Evolutionary conservation across 805 yeast genomes (phyloP).

Genomic region (Pichia nanzhaoensis): DNA sequence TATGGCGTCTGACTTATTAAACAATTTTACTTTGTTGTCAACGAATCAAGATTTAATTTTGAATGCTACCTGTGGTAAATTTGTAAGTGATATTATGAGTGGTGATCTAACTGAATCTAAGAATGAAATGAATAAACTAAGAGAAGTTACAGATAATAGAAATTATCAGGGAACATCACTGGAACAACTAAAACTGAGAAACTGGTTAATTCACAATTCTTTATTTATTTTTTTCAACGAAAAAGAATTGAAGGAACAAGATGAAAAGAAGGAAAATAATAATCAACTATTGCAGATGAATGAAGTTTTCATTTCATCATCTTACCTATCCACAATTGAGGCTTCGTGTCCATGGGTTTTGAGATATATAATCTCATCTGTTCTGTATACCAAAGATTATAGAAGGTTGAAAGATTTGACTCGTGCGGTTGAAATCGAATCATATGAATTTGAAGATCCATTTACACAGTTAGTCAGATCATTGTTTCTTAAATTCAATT

Average conservation of each 20-base stretch:
- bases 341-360: slow-evolving; percentile 68
- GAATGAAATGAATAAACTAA: slow-evolving; percentile 46
- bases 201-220: slow-evolving; percentile 67
- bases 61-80: slow-evolving; percentile 62
- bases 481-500: slow-evolving; percentile 52
- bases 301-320: slow-evolving; percentile 52
- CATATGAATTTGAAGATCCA: slow-evolving; percentile 61
- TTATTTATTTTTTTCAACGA: slow-evolving; percentile 48
- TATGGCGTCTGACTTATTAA: slow-evolving; percentile 51
- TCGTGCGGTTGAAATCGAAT: slow-evolving; percentile 52
- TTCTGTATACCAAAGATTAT: slow-evolving; percentile 34
- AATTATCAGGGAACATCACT: slow-evolving; percentile 44
- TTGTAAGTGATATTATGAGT: slow-evolving; percentile 53
- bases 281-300: slow-evolving; percentile 41
- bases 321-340: slow-evolving; percentile 60
- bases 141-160: slow-evolving; percentile 54
- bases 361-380: slow-evolving; percentile 60
- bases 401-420: slow-evolving; percentile 53
- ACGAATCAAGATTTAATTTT: slow-evolving; percentile 42
- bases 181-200: slow-evolving; percentile 53
- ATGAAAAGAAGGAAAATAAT: not conserved
- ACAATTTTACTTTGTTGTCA: slow-evolving; percentile 50
- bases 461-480: slow-evolving; percentile 50
- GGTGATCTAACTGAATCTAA: slow-evolving; percentile 46
- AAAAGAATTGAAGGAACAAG: slow-evolving; percentile 6